Base-by-base conservation (phyloP, 1,284 basidiomycete species). In the Pseudozyma sp. region DNA sequence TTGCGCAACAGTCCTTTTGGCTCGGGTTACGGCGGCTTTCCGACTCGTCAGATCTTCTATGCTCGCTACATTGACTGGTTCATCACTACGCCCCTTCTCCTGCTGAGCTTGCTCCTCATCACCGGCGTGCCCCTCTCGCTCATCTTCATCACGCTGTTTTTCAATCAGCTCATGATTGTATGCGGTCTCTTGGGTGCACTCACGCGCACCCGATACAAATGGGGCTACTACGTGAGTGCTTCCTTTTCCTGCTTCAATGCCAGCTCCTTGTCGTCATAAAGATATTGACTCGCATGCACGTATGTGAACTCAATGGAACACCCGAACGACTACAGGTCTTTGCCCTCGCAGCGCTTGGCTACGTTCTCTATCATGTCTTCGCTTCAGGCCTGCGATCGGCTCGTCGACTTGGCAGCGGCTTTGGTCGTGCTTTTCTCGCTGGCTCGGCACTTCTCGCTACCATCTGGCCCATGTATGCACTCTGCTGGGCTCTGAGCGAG, bases 21-120 rank as follows among this genome's bases (percentile, higher is more conserved):
- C 13, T 38, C 57, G 43, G 52, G 56, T 18, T 57, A 51, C 45
- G 58, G 55, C n/a, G 59, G 63, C n/a, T 73, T 69, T 34, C 70
- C 75, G 5, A 87, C 87, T 5, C 87, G 90, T 39, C 87, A 88
- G 70, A 87, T 90, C 58, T 91, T 87, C 89, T 89, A 87, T 40
- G 60, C 60, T 25, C 68, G 77, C 34, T 78, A 78, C 69, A 72
- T 76, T 59, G 68, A 84, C 62, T 85, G 79, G 80, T 71, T 66
- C 36, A 71, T 90, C 85, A 89, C 87, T 50, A 88, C 88, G 12
- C 90, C 90, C 3, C 80, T 89, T 8, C 76, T 90, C 8, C 85
- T 91, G 8, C 86, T 90, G 56, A 85, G 86, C 52, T 82, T 91
- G 31, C 83, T 89, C 18, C 85, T 90, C 61, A 85, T 87, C 40